Evolutionary conservation across 495 filamentous ascomycete species (phyloP), one percentile per base, ranked within the genome.

Genomic region (Aspergillus steynii): DNA sequence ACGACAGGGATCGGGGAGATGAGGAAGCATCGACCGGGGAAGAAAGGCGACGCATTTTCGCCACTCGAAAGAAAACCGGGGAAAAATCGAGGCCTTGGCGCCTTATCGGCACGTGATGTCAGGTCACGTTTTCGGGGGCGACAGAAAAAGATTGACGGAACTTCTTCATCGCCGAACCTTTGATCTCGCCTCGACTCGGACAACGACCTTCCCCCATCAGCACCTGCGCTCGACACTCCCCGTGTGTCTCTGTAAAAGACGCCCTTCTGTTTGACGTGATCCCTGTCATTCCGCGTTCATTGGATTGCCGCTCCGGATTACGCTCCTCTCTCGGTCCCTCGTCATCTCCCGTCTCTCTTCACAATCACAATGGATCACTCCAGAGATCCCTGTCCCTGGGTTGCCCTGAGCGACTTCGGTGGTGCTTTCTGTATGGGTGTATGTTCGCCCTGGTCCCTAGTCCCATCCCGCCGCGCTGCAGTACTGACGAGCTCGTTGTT

Each of bases 401-500:
- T 98, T 67, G 87, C 93, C 60, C 83, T 98, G 61, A 96, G 90
- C 74, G 95, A 99, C 74, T 97, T 97, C 65, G 95, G 95, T 64
- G 95, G 95, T 74, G 96, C 95, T 55, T 98, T 99, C 71, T 88
- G 86, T 69, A 99, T 99, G 94, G 94, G 94, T 61, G 92, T 96
- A 89, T 57, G 90, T 86, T 47, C 20, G 20, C 20, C 20, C 53
- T 58, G 26, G 55, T 34, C 34, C 49, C 20, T 12, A 37, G 27
- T 56, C 47, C 25, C 15, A 56, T 61, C 29, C 32, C 58, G 47
- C 28, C 12, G 32, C 46, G 14, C 53, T 7, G 29, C 42, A 20
- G 56, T 59, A 59, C 69, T 64, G 65, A 61, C 45, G 47, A 49
- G 47, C 5, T 48, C 27, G 4, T 49, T 59, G 2, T 42, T 45